Conservation (phyloP, 1,284 basidiomycete species). For the Trichosporon coremiiforme region DNA sequence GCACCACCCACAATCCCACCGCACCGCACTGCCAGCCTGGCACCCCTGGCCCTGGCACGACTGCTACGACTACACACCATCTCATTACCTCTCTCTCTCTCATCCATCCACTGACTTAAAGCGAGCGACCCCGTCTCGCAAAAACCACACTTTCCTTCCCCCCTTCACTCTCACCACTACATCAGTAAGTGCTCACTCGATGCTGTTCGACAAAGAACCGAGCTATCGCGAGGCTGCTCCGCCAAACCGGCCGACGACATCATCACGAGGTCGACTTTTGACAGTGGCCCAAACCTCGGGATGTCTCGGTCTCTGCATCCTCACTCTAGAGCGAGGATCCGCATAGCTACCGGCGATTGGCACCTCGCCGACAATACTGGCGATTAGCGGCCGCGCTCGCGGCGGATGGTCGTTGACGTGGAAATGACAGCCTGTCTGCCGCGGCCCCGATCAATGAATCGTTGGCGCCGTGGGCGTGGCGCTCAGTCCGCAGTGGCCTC, state of each 20-base stretch:
- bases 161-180: conserved; percentile 15
- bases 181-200: conserved; percentile 10
- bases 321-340: neutral
- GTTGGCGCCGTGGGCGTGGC: conserved; percentile 7
- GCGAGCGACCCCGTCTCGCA: neutral
- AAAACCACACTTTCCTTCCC: neutral
- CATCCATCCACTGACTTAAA: conserved; percentile 22
- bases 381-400: neutral
- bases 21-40: conserved; percentile 18
- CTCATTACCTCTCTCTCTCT: conserved; percentile 25
- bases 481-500: neutral
- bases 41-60: conserved; percentile 15
- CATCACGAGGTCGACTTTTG: conserved; percentile 13
- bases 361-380: neutral
- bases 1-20: conserved; percentile 6
- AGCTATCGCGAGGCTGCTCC: neutral
- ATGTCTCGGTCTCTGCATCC: neutral
- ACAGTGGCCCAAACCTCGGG: neutral
- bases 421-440: neutral
- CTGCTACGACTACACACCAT: neutral
- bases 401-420: neutral
- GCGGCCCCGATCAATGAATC: neutral
- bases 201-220: neutral
- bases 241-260: conserved; percentile 9
- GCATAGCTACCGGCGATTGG: neutral